Evolutionary conservation across 2,329 filamentous ascomycete genomes (phyloP), one percentile per base, ranked within the genome.

Genomic region (Aspergillus costaricaensis): DNA sequence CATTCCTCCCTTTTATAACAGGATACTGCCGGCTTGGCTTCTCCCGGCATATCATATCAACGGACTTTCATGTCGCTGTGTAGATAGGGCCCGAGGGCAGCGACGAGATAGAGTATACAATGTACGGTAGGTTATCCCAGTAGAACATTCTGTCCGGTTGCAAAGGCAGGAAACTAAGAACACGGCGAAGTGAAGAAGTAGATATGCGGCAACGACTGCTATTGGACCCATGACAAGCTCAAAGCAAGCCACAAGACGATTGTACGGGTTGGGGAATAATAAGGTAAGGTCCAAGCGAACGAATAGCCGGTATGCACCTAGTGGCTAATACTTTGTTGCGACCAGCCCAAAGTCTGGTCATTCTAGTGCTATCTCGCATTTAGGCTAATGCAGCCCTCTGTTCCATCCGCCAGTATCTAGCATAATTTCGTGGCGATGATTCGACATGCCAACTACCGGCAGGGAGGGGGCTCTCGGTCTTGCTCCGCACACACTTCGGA

Each of bases 261-360:
- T 38, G 49, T 30, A 55, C 4, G 21, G 30, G 7, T 10, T 15
- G 23, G 23, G 44, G 32, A 21, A 39, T 23, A 53, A n/a, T 47
- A 21, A 54, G 19, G 61, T 63, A 63, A 63, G 61, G 61, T 62
- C 61, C 61, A 62, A 61, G 61, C 61, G 61, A 41, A 61, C 43
- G 27, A 25, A 55, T 44, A 39, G 23, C 36, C 47, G 6, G 39
- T 27, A 21, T 23, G 19, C 19, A 44, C 10, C 41, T n/a, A 44
- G 39, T 21, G 17, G 41, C 17, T 44, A 44, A 44, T 7, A 19
- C 25, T 27, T 12, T 30, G n/a, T 50, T 50, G 17, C 15, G 14
- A n/a, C 47, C 17, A 49, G 25, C 4, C n/a, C 8, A 10, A 14
- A 14, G 5, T 19, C 4, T 30, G 47, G n/a, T 12, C 47, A 30